phyloP scores from a whole-genome alignment of 176 grass and related monocot species.

The Juncus inflexus region DNA sequence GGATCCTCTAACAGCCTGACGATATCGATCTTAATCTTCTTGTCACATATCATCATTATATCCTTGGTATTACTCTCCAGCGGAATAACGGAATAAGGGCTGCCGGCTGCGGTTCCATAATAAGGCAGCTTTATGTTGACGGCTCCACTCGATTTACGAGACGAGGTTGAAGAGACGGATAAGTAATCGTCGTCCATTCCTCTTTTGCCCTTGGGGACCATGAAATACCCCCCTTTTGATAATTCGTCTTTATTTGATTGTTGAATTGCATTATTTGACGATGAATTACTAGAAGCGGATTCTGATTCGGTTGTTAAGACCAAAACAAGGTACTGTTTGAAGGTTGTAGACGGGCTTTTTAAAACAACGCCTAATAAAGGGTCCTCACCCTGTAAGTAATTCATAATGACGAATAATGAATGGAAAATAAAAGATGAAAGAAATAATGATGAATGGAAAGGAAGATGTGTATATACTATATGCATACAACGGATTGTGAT shows the following conservation, averaged over 20 bases:
- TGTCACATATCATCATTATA: constrained; percentile 64
- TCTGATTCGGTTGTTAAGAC: constrained; percentile 57
- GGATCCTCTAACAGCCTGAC: constrained; percentile 78
- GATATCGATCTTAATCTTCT: constrained; percentile 98
- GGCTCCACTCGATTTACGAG: constrained; percentile 60
- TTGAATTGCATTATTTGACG: background rate
- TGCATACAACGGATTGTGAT: constrained; percentile 47
- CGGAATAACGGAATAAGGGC: constrained; percentile 68
- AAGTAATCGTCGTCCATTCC: constrained; percentile 82
- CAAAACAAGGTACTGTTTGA: constrained; percentile 71
- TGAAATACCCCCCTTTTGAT: constrained; percentile 53
- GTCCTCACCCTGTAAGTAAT: constrained; percentile 71
- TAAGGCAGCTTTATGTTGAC: constrained; percentile 77
- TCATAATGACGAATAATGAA: constrained; percentile 18
- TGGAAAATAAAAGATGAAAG: background rate
- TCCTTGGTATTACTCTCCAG: constrained; percentile 63
- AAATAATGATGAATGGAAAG: background rate
- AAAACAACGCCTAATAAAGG: constrained; percentile 79
- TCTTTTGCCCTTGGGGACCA: constrained; percentile 91
- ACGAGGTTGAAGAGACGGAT: constrained; percentile 50
- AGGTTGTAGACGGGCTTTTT: constrained; percentile 53
- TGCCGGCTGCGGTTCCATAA: constrained; percentile 54
- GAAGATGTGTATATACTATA: no score
- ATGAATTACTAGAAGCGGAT: constrained; percentile 38
- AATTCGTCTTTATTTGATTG: constrained; percentile 18